Percentiles rank a stretch among this genome's conserved stretches.
Conservation (phyloP, 768 basidiomycete species). For the Pholiota conissans region DNA sequence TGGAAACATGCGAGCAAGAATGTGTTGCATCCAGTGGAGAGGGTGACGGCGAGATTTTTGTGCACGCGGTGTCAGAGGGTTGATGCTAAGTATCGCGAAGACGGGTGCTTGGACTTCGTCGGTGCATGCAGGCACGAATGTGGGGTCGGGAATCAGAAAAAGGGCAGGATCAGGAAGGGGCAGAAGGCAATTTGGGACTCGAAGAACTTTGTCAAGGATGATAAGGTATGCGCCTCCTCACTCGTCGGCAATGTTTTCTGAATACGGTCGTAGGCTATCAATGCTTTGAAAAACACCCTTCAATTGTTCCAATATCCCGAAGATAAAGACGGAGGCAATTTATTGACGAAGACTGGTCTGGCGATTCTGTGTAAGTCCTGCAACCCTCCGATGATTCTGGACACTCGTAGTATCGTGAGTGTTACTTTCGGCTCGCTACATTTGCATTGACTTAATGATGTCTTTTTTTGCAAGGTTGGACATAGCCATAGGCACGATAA, state of each 20-base stretch:
- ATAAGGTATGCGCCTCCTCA: constrained; percentile 38
- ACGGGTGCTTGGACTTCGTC: constrained; percentile 53
- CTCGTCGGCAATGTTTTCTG: not conserved
- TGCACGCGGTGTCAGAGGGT: constrained; percentile 53
- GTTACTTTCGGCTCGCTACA: not conserved
- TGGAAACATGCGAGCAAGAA: constrained; percentile 52
- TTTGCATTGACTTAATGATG: not conserved
- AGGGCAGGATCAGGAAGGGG: constrained; percentile 21
- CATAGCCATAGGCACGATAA: constrained; percentile 65
- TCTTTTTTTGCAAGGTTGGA: constrained; percentile 42
- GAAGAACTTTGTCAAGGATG: constrained; percentile 56
- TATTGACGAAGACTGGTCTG: constrained; percentile 17
- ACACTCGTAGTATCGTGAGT: constrained; percentile 46
- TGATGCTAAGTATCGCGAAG: constrained; percentile 29
- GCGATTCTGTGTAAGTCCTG: constrained; percentile 54
- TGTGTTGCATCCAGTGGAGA: constrained; percentile 53
- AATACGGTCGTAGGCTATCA: constrained; percentile 42
- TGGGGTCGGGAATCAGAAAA: constrained; percentile 24
- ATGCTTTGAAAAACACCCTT: constrained; percentile 40
- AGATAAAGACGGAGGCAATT: constrained; percentile 26
- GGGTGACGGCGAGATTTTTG: constrained; percentile 57
- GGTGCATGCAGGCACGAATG: constrained; percentile 65
- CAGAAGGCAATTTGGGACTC: constrained; percentile 44
- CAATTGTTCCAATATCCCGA: constrained; percentile 26
- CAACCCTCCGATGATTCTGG: constrained; percentile 46